A percentile compares a stretch with the other conserved stretches of the same genome.
phyloP scores from a whole-genome alignment of 768 basidiomycete species.

The Wakefieldia striispora region DNA sequence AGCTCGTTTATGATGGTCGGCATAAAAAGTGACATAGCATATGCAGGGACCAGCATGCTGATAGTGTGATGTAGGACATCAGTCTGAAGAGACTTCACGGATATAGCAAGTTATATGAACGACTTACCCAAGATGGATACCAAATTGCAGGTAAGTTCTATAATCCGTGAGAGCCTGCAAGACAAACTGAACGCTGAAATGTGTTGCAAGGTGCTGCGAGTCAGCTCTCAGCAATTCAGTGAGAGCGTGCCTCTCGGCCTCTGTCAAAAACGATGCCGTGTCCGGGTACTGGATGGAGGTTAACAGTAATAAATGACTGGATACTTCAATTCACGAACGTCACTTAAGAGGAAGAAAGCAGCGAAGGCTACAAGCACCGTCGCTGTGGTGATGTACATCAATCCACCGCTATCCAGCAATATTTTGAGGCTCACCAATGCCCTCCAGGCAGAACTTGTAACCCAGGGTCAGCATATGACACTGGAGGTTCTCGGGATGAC shows the following conservation, averaged over 20 bases:
- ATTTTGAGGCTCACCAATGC: slow-evolving; percentile 2
- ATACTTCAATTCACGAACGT: slow-evolving; percentile 32
- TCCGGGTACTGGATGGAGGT: slow-evolving; percentile 43
- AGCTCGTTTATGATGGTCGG: slow-evolving; percentile 45
- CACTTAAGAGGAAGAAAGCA: slow-evolving; percentile 47
- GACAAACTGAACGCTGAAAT: slow-evolving; percentile 42
- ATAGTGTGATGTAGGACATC: not conserved
- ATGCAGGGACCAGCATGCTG: slow-evolving; percentile 41
- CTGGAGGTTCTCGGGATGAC: not conserved
- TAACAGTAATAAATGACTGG: not conserved
- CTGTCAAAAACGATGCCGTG: slow-evolving; percentile 49
- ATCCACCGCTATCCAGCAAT: not conserved
- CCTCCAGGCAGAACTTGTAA: slow-evolving; percentile 24
- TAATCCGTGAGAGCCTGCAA: slow-evolving; percentile 44
- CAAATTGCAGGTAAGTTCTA: slow-evolving; percentile 29
- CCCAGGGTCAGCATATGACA: not conserved
- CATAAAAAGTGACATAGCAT: slow-evolving; percentile 42
- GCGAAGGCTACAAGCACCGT: slow-evolving; percentile 13
- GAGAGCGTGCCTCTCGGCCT: slow-evolving; percentile 37
- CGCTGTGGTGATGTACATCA: not conserved
- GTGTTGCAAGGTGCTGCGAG: slow-evolving; percentile 38
- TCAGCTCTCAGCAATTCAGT: slow-evolving; percentile 41
- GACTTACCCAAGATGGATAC: slow-evolving; percentile 38
- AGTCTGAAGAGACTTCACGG: not conserved
- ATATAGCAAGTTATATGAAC: not conserved